These are phyloP conservation scores for Talaromyces stipitatus DNA, from an alignment of 495 filamentous ascomycete species.

Conservation along the genomic window DNA sequence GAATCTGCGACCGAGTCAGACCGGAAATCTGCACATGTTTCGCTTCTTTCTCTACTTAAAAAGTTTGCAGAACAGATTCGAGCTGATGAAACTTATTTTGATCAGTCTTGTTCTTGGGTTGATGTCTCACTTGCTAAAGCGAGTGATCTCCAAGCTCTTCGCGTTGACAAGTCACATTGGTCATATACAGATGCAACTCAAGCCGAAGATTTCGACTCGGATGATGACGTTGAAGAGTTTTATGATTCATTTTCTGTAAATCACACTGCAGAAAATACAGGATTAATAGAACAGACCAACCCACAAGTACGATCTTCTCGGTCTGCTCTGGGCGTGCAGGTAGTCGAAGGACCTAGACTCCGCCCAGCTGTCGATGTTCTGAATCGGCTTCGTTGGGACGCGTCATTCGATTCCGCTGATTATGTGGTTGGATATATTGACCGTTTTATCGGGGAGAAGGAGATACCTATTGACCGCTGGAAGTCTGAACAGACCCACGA, in stretches of 20 bases:
- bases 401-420: conserved; percentile 48
- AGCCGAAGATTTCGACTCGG: neutral
- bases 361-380: conserved; percentile 49
- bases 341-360: neutral
- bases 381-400: conserved; percentile 67
- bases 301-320: neutral
- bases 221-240: conserved; percentile 2
- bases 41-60: conserved; percentile 29
- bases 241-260: neutral
- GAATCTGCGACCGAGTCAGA: neutral
- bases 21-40: conserved; percentile 12
- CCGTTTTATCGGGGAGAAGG: conserved; percentile 57
- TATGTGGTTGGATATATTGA: conserved; percentile 72
- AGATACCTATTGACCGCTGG: conserved; percentile 58
- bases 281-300: neutral
- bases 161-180: conserved; percentile 25
- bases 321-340: neutral
- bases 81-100: conserved; percentile 39
- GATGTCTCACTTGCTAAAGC: conserved; percentile 29
- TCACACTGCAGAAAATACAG: neutral
- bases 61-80: conserved; percentile 41
- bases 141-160: conserved; percentile 26
- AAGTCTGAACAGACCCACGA: conserved; percentile 71
- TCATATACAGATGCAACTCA: neutral
- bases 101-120: conserved; percentile 39